These are phyloP conservation scores for Paralagenidium karlingii DNA, from an alignment of 352 stramenopile species.

Conservation along the genomic window DNA sequence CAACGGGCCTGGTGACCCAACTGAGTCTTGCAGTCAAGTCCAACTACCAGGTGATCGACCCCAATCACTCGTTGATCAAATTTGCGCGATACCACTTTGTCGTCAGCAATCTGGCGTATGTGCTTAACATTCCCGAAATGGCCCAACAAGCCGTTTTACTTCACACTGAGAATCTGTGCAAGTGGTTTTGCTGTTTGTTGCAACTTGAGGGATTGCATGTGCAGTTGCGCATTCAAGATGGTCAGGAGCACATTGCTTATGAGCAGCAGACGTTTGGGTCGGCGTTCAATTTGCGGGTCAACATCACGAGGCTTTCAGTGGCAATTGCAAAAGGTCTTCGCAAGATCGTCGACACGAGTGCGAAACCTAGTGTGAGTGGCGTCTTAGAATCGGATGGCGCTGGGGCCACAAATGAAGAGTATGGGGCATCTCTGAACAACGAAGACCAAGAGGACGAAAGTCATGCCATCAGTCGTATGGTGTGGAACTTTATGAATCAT, in stretches of 20 bases:
- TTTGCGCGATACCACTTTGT: constrained; percentile 89
- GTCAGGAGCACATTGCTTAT: constrained; percentile 88
- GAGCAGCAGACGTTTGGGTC: constrained; percentile 90
- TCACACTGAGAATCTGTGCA: constrained; percentile 33
- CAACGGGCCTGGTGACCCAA: too few species aligned
- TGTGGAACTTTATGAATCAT: too few species aligned
- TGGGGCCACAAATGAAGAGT: too few species aligned
- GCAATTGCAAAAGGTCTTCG: too few species aligned
- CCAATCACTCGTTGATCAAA: constrained; percentile 79
- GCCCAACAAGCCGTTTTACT: constrained; percentile 38
- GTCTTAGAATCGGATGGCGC: too few species aligned
- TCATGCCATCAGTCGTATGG: too few species aligned
- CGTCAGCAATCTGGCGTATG: constrained; percentile 90
- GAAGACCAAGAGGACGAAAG: too few species aligned
- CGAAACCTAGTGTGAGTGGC: too few species aligned
- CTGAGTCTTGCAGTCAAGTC: too few species aligned
- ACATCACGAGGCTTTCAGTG: too few species aligned
- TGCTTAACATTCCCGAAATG: constrained; percentile 87
- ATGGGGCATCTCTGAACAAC: too few species aligned
- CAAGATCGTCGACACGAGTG: too few species aligned
- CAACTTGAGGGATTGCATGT: constrained; percentile 74
- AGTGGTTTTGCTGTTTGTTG: constrained; percentile 57
- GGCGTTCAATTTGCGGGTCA: constrained; percentile 88
- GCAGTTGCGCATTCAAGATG: constrained; percentile 60
- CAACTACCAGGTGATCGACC: constrained; percentile 30